These are phyloP conservation scores for Neurospora cerealis DNA, from an alignment of 495 filamentous ascomycete genomes.

Conservation along the genomic window DNA sequence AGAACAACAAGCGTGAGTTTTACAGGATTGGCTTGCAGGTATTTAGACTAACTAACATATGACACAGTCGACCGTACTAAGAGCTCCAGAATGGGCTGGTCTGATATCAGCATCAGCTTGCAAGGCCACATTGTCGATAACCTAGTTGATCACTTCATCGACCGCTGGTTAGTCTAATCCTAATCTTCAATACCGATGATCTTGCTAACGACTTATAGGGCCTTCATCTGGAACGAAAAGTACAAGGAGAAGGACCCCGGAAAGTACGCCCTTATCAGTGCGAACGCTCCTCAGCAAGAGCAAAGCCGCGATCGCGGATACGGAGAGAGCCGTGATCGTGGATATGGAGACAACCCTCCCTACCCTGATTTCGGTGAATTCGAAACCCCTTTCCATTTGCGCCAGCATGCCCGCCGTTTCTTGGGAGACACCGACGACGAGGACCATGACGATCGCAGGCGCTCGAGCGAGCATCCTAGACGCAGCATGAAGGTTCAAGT, in stretches of 20 bases:
- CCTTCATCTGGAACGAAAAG: slow-evolving; percentile 81
- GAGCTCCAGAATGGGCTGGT: slow-evolving; percentile 88
- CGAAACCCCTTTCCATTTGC: neutral
- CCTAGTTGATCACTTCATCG: slow-evolving; percentile 66
- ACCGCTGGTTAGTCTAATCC: slow-evolving; percentile 47
- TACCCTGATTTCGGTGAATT: neutral
- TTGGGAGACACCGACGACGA: slow-evolving; percentile 19
- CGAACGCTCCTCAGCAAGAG: neutral
- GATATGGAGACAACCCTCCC: neutral
- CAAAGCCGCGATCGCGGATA: neutral
- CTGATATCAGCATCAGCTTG: slow-evolving; percentile 75
- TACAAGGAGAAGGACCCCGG: slow-evolving; percentile 56
- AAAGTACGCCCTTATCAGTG: slow-evolving; percentile 38
- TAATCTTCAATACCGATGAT: neutral
- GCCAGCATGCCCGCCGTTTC: slow-evolving; percentile 12
- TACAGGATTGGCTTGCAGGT: neutral
- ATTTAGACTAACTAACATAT: slow-evolving; percentile 15
- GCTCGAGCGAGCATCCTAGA: neutral
- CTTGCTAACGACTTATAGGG: slow-evolving; percentile 32
- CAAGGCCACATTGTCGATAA: slow-evolving; percentile 73
- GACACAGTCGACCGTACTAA: slow-evolving; percentile 56
- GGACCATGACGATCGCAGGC: slow-evolving; percentile 1
- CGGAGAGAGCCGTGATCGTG: neutral
- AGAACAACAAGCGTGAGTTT: slow-evolving; percentile 62
- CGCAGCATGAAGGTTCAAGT: slow-evolving; percentile 30